Percentiles rank a stretch among this genome's conserved stretches.
phyloP scores from a whole-genome alignment of 2,329 filamentous ascomycete species.

The Stagonosporopsis chrysanthemi region DNA sequence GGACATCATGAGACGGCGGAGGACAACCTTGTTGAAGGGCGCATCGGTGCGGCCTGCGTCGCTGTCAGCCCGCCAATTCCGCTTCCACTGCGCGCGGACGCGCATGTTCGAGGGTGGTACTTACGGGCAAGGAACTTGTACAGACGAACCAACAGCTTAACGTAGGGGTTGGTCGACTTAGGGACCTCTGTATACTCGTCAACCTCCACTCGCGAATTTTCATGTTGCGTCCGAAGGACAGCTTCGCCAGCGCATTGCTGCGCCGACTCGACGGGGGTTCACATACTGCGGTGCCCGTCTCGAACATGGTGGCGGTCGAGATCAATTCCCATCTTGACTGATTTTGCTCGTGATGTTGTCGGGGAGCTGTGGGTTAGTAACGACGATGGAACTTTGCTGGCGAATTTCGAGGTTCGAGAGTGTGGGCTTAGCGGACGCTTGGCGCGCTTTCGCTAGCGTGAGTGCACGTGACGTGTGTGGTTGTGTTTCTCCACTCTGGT shows the following conservation, averaged over 20 bases:
- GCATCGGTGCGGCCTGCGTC: slow-evolving; percentile 87
- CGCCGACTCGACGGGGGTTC: slow-evolving; percentile 51
- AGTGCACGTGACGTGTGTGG: slow-evolving; percentile 3
- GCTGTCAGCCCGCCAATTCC: slow-evolving; percentile 35
- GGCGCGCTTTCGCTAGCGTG: slow-evolving; percentile 7
- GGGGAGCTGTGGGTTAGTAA: slow-evolving; percentile 42
- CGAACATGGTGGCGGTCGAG: slow-evolving; percentile 68
- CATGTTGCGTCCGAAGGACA: slow-evolving; percentile 51
- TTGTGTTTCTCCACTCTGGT: background rate
- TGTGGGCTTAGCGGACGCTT: slow-evolving; percentile 17
- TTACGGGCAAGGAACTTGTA: slow-evolving; percentile 96
- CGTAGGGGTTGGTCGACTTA: slow-evolving; percentile 98
- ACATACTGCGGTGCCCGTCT: slow-evolving; percentile 71
- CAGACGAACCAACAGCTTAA: slow-evolving; percentile 97
- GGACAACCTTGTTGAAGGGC: slow-evolving; percentile 98
- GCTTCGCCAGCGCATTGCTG: slow-evolving; percentile 50
- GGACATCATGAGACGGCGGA: slow-evolving; percentile 97
- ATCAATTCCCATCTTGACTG: slow-evolving; percentile 52
- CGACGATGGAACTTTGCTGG: slow-evolving; percentile 14
- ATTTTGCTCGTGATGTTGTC: slow-evolving; percentile 42
- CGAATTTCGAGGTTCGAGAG: slow-evolving; percentile 17
- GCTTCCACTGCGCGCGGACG: slow-evolving; percentile 10
- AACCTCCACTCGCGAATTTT: slow-evolving; percentile 43
- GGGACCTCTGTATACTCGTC: slow-evolving; percentile 50
- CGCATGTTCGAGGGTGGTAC: slow-evolving; percentile 49